Conservation (phyloP, 176 grass and related monocot genomes). For the Poa pratensis region DNA sequence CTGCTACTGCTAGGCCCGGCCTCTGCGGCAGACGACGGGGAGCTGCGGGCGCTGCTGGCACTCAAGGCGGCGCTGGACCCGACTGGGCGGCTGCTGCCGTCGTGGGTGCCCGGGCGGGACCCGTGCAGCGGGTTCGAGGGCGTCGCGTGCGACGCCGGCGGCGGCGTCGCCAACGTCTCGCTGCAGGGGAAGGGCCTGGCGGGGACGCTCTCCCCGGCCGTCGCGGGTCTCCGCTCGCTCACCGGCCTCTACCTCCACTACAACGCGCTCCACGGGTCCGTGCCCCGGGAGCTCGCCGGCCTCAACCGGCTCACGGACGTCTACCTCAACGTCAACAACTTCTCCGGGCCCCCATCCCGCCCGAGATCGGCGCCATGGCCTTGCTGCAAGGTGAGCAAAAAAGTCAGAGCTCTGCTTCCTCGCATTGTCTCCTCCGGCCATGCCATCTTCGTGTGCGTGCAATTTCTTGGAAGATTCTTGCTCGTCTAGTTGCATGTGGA, state of each 20-base stretch:
- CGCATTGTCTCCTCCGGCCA: no score
- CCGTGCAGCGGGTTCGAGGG: constrained; percentile 81
- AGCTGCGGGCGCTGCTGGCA: constrained; percentile 76
- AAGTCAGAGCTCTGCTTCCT: constrained; percentile 13
- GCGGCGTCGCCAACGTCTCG: constrained; percentile 88
- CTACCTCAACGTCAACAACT: constrained; percentile 86
- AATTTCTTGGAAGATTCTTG: constrained; percentile 39
- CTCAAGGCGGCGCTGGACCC: constrained; percentile 70
- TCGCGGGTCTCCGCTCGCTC: constrained; percentile 64
- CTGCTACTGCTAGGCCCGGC: not conserved
- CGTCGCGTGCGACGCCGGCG: constrained; percentile 74
- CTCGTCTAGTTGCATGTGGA: constrained; percentile 37
- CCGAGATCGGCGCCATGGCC: constrained; percentile 68
- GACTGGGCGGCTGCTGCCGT: constrained; percentile 53
- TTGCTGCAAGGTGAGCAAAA: constrained; percentile 69
- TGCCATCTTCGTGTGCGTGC: not conserved
- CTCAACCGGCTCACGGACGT: constrained; percentile 73
- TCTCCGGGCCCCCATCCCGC: constrained; percentile 68
- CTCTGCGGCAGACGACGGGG: constrained; percentile 37
- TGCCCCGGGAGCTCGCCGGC: constrained; percentile 61
- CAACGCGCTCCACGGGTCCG: constrained; percentile 63
- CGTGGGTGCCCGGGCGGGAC: constrained; percentile 68
- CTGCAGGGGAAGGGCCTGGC: constrained; percentile 84
- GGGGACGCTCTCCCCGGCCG: constrained; percentile 71
- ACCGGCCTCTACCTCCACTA: constrained; percentile 93